These are phyloP conservation scores for Phytophthora podocarpi DNA, from an alignment of 352 stramenopile genomes.

Conservation along the genomic window DNA sequence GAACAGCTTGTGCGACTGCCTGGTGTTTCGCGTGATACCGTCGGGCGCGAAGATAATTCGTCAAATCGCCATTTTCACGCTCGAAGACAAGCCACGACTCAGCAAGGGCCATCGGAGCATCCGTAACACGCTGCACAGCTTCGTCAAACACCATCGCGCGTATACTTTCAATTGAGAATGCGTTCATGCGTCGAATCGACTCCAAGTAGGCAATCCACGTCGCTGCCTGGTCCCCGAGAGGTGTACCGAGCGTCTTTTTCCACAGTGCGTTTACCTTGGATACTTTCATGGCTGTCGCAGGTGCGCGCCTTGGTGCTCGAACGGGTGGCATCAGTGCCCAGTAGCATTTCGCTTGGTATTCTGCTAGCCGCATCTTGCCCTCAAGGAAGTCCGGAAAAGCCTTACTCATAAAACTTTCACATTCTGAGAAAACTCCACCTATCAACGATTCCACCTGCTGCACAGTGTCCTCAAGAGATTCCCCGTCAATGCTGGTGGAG, in stretches of 20 bases:
- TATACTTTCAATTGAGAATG: slow-evolving; percentile 25
- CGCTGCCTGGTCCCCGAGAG: slow-evolving; percentile 34
- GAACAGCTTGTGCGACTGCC: not conserved
- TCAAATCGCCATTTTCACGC: slow-evolving; percentile 52
- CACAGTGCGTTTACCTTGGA: slow-evolving; percentile 42
- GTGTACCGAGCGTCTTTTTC: slow-evolving; percentile 20
- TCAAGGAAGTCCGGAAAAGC: slow-evolving; percentile 44
- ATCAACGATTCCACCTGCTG: slow-evolving; percentile 31
- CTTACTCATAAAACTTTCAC: slow-evolving; percentile 38
- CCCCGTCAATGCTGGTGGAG: slow-evolving; percentile 5
- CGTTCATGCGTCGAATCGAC: slow-evolving; percentile 34
- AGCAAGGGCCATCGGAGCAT: slow-evolving; percentile 34
- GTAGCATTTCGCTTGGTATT: slow-evolving; percentile 60
- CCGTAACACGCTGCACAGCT: slow-evolving; percentile 40
- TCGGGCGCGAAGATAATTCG: slow-evolving; percentile 38
- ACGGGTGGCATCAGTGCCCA: slow-evolving; percentile 29
- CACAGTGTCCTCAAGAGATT: slow-evolving; percentile 10
- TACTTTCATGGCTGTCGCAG: slow-evolving; percentile 10
- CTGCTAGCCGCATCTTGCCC: slow-evolving; percentile 35
- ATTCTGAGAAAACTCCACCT: slow-evolving; percentile 37
- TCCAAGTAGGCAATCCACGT: slow-evolving; percentile 58
- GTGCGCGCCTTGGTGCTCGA: not conserved
- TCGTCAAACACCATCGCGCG: slow-evolving; percentile 48
- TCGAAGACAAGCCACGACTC: slow-evolving; percentile 60
- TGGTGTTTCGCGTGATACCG: slow-evolving; percentile 35